Evolutionary conservation across 2,329 filamentous ascomycete species (phyloP).

Genomic region (Penicillium sp.): DNA sequence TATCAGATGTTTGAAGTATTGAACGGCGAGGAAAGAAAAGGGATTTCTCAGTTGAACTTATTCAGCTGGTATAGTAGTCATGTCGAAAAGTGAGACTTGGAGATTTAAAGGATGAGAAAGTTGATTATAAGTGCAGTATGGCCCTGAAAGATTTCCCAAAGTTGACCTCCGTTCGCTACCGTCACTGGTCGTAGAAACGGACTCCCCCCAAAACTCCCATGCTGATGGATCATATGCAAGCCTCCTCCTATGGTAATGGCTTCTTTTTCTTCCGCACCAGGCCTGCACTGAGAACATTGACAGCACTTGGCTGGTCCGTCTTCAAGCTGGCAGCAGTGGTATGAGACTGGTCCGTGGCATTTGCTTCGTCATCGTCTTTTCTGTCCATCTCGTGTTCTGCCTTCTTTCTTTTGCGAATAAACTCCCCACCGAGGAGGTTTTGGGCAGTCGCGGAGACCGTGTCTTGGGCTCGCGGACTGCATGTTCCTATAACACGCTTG

Average conservation of each 20-base stretch:
- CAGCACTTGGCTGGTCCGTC: slow-evolving; percentile 13
- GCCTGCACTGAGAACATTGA: slow-evolving; percentile 36
- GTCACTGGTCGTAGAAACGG: too few species aligned
- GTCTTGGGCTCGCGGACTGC: slow-evolving; percentile 9
- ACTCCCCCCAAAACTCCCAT: not conserved
- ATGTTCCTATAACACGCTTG: slow-evolving; percentile 29
- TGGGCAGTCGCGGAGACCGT: slow-evolving; percentile 11
- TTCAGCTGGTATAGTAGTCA: too few species aligned
- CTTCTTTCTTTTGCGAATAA: slow-evolving; percentile 38
- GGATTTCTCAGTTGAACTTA: too few species aligned
- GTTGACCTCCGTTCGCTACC: too few species aligned
- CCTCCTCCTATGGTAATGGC: slow-evolving; percentile 14
- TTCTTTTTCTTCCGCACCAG: slow-evolving; percentile 40
- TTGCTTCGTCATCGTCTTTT: slow-evolving; percentile 3
- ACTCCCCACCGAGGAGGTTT: slow-evolving; percentile 25
- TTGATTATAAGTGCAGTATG: too few species aligned
- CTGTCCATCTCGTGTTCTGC: slow-evolving; percentile 13
- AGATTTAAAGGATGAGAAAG: too few species aligned
- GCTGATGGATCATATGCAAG: not conserved
- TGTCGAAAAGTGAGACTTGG: too few species aligned
- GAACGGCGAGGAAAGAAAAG: too few species aligned
- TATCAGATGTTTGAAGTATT: too few species aligned
- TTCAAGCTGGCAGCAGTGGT: slow-evolving; percentile 1
- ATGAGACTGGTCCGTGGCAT: slow-evolving; percentile 2
- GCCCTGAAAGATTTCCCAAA: too few species aligned